Percentiles rank a stretch among this genome's conserved stretches.
Evolutionary conservation across 1,284 basidiomycete genomes (phyloP).

Genomic region (Neotropicomus parvogracilis): DNA sequence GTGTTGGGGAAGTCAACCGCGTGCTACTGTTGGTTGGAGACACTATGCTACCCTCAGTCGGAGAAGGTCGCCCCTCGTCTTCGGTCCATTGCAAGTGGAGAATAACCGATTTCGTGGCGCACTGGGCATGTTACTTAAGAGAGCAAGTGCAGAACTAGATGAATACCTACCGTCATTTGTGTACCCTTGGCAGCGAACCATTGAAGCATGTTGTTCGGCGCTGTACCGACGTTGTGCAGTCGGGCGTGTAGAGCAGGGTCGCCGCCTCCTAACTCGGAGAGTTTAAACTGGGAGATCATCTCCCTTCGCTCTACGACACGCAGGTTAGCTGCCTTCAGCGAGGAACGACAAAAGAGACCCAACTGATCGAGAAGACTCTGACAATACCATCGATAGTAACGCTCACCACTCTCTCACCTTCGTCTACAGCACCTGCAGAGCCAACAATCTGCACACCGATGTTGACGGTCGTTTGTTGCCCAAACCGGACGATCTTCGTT

Average conservation of each 20-base stretch:
- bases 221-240: slow-evolving; percentile 70
- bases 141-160: not conserved
- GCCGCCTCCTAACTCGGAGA: slow-evolving; percentile 72
- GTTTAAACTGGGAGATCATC: slow-evolving; percentile 89
- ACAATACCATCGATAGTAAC: slow-evolving; percentile 92
- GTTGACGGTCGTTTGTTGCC: slow-evolving; percentile 90
- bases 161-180: slow-evolving; percentile 74
- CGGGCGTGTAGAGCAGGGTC: slow-evolving; percentile 64
- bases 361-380: slow-evolving; percentile 83
- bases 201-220: slow-evolving; percentile 82
- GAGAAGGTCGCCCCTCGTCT: slow-evolving; percentile 37
- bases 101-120: slow-evolving; percentile 85
- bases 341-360: slow-evolving; percentile 29
- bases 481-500: slow-evolving; percentile 84
- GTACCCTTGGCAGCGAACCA: slow-evolving; percentile 91
- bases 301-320: slow-evolving; percentile 57
- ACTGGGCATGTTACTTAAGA: slow-evolving; percentile 41
- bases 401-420: slow-evolving; percentile 77
- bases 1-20: slow-evolving; percentile 29
- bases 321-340: slow-evolving; percentile 6
- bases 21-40: slow-evolving; percentile 23
- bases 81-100: slow-evolving; percentile 87
- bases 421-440: slow-evolving; percentile 42
- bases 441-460: slow-evolving; percentile 84
- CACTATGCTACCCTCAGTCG: slow-evolving; percentile 14